Conservation (phyloP, 306 rosid species). For the Myrica gale region DNA sequence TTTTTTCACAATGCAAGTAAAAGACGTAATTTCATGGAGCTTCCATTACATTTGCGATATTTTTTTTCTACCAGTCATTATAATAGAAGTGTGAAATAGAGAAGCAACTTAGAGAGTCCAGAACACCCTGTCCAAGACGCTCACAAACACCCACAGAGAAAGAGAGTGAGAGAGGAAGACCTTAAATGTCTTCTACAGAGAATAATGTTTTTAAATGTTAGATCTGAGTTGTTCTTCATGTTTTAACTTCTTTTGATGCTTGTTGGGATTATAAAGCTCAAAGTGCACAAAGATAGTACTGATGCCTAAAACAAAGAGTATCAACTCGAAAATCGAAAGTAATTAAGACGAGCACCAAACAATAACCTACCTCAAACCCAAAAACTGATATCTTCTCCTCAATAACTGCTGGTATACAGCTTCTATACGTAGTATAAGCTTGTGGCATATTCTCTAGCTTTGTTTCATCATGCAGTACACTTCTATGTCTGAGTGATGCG, state of each 20-base stretch:
- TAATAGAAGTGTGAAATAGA: neutral
- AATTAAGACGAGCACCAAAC: too few species aligned
- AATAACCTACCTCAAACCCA: conserved; percentile 64
- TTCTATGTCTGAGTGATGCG: conserved; percentile 42
- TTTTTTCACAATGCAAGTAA: neutral
- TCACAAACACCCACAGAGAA: too few species aligned
- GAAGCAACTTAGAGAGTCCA: neutral
- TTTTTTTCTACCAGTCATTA: neutral
- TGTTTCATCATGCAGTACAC: conserved; percentile 44
- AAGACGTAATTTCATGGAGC: neutral
- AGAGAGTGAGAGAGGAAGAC: too few species aligned
- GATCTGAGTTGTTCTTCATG: too few species aligned
- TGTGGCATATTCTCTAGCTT: conserved; percentile 38
- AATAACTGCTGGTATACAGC: conserved; percentile 70
- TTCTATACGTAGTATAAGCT: conserved; percentile 72
- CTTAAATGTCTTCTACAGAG: too few species aligned
- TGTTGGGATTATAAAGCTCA: too few species aligned
- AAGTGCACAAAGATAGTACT: too few species aligned
- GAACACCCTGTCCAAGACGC: neutral
- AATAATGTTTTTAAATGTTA: too few species aligned
- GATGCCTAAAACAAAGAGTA: too few species aligned
- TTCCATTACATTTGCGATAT: neutral
- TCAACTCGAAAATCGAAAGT: too few species aligned
- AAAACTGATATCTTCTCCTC: conserved; percentile 76
- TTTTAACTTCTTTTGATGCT: too few species aligned